These are phyloP conservation scores for Ogataea hybrid DNA, from an alignment of 1,139 yeast genomes.

Conservation along the genomic window DNA sequence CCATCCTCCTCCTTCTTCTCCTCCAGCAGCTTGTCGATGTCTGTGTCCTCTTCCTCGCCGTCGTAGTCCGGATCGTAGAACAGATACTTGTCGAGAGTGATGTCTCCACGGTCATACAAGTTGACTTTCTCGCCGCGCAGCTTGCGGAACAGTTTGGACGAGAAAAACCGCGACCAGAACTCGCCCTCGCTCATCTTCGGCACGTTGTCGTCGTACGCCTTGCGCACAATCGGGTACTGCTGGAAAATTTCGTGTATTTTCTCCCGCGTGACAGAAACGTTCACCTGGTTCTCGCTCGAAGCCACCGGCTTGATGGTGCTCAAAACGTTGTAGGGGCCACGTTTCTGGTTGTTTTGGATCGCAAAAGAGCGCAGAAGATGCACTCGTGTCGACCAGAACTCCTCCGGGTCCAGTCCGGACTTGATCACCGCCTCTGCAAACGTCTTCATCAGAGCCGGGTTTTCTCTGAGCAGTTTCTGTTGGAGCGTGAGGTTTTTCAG, in stretches of 20 bases:
- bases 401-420: slow-evolving; percentile 70
- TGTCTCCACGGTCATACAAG: slow-evolving; percentile 77
- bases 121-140: slow-evolving; percentile 85
- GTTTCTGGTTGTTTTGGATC: slow-evolving; percentile 74
- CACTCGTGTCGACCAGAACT: slow-evolving; percentile 86
- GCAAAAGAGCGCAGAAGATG: slow-evolving; percentile 84
- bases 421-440: slow-evolving; percentile 89
- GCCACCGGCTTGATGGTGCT: slow-evolving; percentile 94
- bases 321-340: slow-evolving; percentile 91
- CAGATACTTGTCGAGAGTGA: slow-evolving; percentile 79
- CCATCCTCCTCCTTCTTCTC: slow-evolving; percentile 23
- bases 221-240: slow-evolving; percentile 90
- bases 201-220: slow-evolving; percentile 86
- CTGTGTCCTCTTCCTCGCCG: slow-evolving; percentile 41
- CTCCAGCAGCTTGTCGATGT: slow-evolving; percentile 25
- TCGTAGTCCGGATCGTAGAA: slow-evolving; percentile 51
- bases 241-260: slow-evolving; percentile 87
- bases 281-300: slow-evolving; percentile 84
- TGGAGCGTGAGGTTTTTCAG: slow-evolving; percentile 74
- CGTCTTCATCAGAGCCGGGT: slow-evolving; percentile 65
- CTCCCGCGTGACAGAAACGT: slow-evolving; percentile 87
- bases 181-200: slow-evolving; percentile 88
- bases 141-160: slow-evolving; percentile 81
- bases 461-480: slow-evolving; percentile 69
- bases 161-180: slow-evolving; percentile 96